phyloP scores from a whole-genome alignment of 495 filamentous ascomycete species.

The Penicillium lividum region DNA sequence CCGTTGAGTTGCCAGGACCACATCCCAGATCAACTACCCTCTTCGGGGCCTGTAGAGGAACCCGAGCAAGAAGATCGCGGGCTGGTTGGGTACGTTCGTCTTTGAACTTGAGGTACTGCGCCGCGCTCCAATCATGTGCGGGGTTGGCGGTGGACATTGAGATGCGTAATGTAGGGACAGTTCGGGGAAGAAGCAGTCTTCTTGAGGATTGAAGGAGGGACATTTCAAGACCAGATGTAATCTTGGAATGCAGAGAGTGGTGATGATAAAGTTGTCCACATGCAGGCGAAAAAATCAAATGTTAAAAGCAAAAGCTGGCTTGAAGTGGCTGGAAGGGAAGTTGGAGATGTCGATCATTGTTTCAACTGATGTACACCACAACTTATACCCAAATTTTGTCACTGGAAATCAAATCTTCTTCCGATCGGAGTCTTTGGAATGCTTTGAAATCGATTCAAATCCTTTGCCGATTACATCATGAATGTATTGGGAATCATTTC shows the following conservation, averaged over 20 bases:
- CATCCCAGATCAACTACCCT: conserved; percentile 56
- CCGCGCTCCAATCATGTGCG: conserved; percentile 45
- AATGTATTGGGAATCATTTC: neutral
- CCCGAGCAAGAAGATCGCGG: conserved; percentile 45
- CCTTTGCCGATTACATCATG: no score
- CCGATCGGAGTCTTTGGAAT: no score
- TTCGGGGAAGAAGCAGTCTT: conserved; percentile 12
- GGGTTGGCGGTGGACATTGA: conserved; percentile 24
- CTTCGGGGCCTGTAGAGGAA: conserved; percentile 34
- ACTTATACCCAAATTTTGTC: no score
- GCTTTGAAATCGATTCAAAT: no score
- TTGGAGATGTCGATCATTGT: no score
- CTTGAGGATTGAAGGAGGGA: conserved; percentile 4
- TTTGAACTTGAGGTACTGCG: conserved; percentile 52
- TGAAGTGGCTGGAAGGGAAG: no score
- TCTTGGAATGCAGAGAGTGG: neutral
- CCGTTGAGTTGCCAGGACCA: conserved; percentile 56
- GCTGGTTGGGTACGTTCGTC: conserved; percentile 46
- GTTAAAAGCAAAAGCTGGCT: no score
- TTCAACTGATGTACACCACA: no score
- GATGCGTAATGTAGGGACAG: conserved; percentile 12
- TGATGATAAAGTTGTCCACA: no score
- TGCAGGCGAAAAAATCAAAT: no score
- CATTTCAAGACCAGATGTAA: conserved; percentile 4
- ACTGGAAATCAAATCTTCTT: no score